Evolutionary conservation across 208 protist species (phyloP).

Genomic region (Angomonas deanei): DNA sequence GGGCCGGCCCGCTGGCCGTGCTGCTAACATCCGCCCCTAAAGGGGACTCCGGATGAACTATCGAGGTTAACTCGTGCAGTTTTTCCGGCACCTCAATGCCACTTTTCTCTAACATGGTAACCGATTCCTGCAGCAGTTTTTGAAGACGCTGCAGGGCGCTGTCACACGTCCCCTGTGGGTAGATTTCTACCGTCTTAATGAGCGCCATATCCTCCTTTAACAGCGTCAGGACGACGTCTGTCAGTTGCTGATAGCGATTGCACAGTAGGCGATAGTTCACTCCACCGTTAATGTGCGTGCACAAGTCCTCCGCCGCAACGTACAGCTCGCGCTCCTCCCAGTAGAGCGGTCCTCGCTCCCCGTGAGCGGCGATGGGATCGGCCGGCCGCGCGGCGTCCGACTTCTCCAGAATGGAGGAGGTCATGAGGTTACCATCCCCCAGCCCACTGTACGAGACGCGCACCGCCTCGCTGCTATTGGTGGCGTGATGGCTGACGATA

Average conservation of each 20-base stretch:
- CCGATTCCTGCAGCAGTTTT: conserved; percentile 26
- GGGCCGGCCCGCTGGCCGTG: no score
- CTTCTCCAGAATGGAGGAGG: neutral
- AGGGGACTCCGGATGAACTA: no score
- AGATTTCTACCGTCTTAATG: conserved; percentile 23
- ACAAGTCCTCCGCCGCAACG: conserved; percentile 56
- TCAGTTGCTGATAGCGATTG: conserved; percentile 34
- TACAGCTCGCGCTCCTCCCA: conserved; percentile 69
- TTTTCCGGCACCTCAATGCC: conserved; percentile 20
- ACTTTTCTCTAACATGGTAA: conserved; percentile 19
- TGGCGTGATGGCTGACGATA: neutral
- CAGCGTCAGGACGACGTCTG: conserved; percentile 45
- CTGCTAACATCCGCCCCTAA: no score
- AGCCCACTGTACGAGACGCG: conserved; percentile 1
- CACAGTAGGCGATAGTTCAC: conserved; percentile 72
- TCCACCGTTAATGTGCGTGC: conserved; percentile 69
- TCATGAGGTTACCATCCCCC: neutral
- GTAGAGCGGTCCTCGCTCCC: conserved; percentile 7
- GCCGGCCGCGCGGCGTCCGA: neutral
- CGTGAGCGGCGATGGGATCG: neutral
- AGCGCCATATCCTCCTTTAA: conserved; percentile 47
- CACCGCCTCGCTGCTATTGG: neutral
- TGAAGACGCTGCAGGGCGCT: conserved; percentile 14
- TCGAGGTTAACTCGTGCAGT: neutral
- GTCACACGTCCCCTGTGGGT: conserved; percentile 10